phyloP scores from a whole-genome alignment of 2,329 filamentous ascomycete species.

The Xylaria arbuscula region DNA sequence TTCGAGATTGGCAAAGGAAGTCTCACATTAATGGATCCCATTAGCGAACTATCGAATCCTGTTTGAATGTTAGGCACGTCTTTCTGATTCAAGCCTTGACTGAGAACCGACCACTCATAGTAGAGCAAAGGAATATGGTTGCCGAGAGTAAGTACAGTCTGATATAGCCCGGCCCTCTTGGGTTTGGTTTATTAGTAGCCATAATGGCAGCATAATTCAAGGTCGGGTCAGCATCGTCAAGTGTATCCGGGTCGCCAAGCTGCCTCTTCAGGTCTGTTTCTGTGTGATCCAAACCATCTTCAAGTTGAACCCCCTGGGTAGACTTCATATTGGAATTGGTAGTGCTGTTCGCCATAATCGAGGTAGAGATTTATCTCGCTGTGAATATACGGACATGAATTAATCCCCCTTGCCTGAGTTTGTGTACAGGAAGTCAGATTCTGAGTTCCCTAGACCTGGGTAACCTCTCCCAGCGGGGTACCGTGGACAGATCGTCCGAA shows the following conservation, averaged over 20 bases:
- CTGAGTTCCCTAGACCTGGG: background rate
- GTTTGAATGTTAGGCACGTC: slow-evolving; percentile 5
- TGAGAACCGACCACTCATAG: slow-evolving; percentile 53
- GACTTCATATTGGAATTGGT: background rate
- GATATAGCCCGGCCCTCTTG: slow-evolving; percentile 48
- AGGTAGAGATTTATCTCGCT: background rate
- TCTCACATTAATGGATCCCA: slow-evolving; percentile 57
- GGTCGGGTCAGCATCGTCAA: slow-evolving; percentile 35
- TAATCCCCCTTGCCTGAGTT: background rate
- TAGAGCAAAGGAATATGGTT: slow-evolving; percentile 52
- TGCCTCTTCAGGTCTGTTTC: slow-evolving; percentile 10
- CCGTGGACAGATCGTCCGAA: background rate
- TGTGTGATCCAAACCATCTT: background rate
- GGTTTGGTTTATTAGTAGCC: slow-evolving; percentile 48
- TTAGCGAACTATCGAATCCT: slow-evolving; percentile 57
- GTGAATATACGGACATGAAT: background rate
- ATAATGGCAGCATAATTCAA: slow-evolving; percentile 50
- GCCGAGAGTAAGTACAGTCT: slow-evolving; percentile 47
- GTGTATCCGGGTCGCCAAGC: background rate
- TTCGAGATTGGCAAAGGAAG: background rate
- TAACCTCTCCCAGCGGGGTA: slow-evolving; percentile 18
- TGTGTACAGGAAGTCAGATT: slow-evolving; percentile 1
- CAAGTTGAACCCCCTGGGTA: background rate
- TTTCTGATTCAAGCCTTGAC: background rate
- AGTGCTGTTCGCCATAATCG: slow-evolving; percentile 13